A percentile compares a stretch with the other conserved stretches of the same genome.
These are phyloP conservation scores for Fomitopsis schrenkii DNA, from an alignment of 1,284 basidiomycete species.

Conservation along the genomic window DNA sequence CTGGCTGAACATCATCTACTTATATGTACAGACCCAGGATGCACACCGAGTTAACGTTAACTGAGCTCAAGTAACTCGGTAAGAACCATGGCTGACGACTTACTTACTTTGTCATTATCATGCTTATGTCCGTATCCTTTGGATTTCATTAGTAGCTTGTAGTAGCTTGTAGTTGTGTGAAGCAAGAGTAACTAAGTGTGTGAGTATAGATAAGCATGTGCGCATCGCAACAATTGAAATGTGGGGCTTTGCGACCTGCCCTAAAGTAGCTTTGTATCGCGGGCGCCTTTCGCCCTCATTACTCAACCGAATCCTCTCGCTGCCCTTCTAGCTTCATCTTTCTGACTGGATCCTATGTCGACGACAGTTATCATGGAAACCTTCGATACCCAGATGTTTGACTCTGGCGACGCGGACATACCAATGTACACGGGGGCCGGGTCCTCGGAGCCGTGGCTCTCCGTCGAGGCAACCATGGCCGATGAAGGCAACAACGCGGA, in stretches of 20 bases:
- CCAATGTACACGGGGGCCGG: slow-evolving; percentile 45
- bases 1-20: too few relatives aligned
- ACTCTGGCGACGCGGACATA: slow-evolving; percentile 58
- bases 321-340: background rate
- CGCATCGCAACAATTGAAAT: too few relatives aligned
- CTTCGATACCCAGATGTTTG: slow-evolving; percentile 66
- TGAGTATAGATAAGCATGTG: too few relatives aligned
- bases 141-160: too few relatives aligned
- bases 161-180: too few relatives aligned
- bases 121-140: too few relatives aligned
- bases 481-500: slow-evolving; percentile 39
- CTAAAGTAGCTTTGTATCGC: background rate
- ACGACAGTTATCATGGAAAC: slow-evolving; percentile 40
- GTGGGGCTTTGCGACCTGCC: background rate
- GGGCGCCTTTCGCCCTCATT: background rate
- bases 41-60: too few relatives aligned
- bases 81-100: too few relatives aligned
- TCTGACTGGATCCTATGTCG: slow-evolving; percentile 22
- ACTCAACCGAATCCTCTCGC: background rate
- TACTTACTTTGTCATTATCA: too few relatives aligned
- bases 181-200: too few relatives aligned
- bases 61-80: too few relatives aligned
- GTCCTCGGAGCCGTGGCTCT: slow-evolving; percentile 52
- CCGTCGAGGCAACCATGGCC: slow-evolving; percentile 59
- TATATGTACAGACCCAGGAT: too few relatives aligned